phyloP scores from a whole-genome alignment of 306 rosid species.

The Cicer chorassanicum region DNA sequence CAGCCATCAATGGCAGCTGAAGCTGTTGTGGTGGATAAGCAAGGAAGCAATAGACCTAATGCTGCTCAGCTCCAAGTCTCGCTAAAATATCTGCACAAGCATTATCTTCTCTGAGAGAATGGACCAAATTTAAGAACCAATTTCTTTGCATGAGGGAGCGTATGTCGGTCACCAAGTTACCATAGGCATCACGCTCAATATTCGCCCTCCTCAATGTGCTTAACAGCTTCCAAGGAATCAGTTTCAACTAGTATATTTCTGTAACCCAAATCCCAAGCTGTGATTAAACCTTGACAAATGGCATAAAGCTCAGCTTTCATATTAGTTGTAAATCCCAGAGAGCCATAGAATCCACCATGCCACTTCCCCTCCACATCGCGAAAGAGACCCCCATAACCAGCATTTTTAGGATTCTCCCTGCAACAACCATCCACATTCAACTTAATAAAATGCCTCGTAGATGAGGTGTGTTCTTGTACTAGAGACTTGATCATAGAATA shows the following conservation, averaged over 20 bases:
- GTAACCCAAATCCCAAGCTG: conserved; percentile 44
- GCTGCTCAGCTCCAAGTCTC: conserved; percentile 37
- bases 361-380: conserved; percentile 31
- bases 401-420: conserved; percentile 11
- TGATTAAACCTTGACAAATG: conserved; percentile 40
- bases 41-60: conserved; percentile 34
- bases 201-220: conserved; percentile 30
- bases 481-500: conserved; percentile 36
- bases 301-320: conserved; percentile 37
- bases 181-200: conserved; percentile 18
- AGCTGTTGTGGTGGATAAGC: conserved; percentile 38
- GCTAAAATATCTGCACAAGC: conserved; percentile 39
- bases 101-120: conserved; percentile 30
- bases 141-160: conserved; percentile 35
- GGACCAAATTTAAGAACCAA: conserved; percentile 34
- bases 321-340: conserved; percentile 10
- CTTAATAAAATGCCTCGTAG: conserved; percentile 29
- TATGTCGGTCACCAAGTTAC: conserved; percentile 30
- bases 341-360: conserved; percentile 38
- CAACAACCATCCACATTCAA: conserved; percentile 35
- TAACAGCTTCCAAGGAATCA: conserved; percentile 28
- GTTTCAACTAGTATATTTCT: conserved; percentile 14
- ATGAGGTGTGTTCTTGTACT: conserved; percentile 32
- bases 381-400: conserved; percentile 39
- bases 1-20: conserved; percentile 25